Conservation (phyloP, 768 basidiomycete species). For the Leccinum disarticulatum region DNA sequence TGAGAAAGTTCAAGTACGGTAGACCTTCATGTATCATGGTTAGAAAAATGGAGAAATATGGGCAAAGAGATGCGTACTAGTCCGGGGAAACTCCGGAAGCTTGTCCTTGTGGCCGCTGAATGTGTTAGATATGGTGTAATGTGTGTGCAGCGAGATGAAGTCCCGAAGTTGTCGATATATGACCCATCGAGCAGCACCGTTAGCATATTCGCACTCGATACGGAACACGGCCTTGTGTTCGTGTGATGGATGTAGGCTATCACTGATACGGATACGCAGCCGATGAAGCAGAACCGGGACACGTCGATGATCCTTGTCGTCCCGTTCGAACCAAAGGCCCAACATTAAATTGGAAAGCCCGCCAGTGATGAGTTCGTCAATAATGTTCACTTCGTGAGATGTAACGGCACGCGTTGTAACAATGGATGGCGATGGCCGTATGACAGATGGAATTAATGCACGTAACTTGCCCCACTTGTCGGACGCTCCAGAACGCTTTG, state of each 20-base stretch:
- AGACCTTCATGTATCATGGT: constrained; percentile 48
- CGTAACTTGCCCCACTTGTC: constrained; percentile 66
- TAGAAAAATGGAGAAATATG: background rate
- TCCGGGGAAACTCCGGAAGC: constrained; percentile 90
- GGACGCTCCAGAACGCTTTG: constrained; percentile 24
- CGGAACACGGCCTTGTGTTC: constrained; percentile 79
- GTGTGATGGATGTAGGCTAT: constrained; percentile 81
- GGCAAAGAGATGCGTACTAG: constrained; percentile 45
- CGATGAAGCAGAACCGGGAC: constrained; percentile 79
- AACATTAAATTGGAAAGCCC: constrained; percentile 79
- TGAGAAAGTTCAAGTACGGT: constrained; percentile 89
- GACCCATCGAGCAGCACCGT: constrained; percentile 91
- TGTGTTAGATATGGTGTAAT: constrained; percentile 84
- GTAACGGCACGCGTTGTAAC: constrained; percentile 47
- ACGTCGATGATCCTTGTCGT: constrained; percentile 81
- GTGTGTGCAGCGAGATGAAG: constrained; percentile 85
- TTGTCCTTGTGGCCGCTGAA: constrained; percentile 70
- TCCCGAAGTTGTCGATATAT: constrained; percentile 92
- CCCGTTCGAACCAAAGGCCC: constrained; percentile 82
- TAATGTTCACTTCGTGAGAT: constrained; percentile 64
- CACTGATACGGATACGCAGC: constrained; percentile 80
- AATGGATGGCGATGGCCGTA: constrained; percentile 34
- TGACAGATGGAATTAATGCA: constrained; percentile 61
- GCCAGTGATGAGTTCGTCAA: constrained; percentile 78
- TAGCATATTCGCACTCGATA: constrained; percentile 96